Conservation (phyloP, 805 yeast species). For the Saccharomycopsis malanga region DNA sequence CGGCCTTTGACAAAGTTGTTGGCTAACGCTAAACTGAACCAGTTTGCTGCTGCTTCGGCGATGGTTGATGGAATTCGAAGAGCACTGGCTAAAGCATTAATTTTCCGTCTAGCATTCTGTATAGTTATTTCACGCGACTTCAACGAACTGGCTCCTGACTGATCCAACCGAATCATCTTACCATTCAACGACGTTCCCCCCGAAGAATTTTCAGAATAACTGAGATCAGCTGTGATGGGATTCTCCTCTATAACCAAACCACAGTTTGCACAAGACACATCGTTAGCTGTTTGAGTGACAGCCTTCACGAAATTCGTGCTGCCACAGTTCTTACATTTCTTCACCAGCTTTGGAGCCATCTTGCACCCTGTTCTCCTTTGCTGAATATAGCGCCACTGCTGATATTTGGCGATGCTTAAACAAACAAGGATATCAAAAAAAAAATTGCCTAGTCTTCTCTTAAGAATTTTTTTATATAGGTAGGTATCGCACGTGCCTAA, state of each 20-base stretch:
- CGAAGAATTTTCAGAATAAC: constrained; percentile 82
- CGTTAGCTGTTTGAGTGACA: constrained; percentile 56
- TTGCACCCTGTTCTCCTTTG: no score
- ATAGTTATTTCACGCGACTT: constrained; percentile 89
- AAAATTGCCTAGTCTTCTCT: no score
- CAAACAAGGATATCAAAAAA: no score
- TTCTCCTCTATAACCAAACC: constrained; percentile 87
- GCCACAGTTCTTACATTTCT: constrained; percentile 42
- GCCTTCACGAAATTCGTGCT: constrained; percentile 47
- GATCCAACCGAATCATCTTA: constrained; percentile 78
- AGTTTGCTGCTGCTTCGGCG: constrained; percentile 77
- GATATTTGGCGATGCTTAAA: no score
- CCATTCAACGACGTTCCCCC: constrained; percentile 98
- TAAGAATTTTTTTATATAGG: no score
- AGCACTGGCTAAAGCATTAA: constrained; percentile 73
- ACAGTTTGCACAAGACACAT: constrained; percentile 73
- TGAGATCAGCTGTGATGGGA: constrained; percentile 92
- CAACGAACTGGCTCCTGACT: constrained; percentile 60
- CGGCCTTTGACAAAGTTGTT: constrained; percentile 96
- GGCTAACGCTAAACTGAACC: constrained; percentile 83
- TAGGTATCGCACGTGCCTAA: no score
- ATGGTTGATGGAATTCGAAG: constrained; percentile 77
- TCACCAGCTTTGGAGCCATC: neutral
- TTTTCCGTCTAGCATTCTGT: constrained; percentile 72
- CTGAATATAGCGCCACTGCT: no score